Evolutionary conservation across 2,329 filamentous ascomycete genomes (phyloP).

Genomic region (Alternaria arbusti): DNA sequence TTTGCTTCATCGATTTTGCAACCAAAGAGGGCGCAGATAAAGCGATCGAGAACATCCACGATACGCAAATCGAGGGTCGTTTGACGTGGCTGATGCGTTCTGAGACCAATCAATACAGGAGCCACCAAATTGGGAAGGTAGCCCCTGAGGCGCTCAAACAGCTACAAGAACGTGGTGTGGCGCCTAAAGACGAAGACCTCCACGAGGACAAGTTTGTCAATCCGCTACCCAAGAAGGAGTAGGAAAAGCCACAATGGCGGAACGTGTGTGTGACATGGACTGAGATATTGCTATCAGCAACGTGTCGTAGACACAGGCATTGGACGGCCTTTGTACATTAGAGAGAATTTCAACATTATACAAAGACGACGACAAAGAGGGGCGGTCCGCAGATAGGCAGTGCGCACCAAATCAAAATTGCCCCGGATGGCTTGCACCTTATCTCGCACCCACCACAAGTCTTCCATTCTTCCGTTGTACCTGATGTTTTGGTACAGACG

Average conservation of each 20-base stretch:
- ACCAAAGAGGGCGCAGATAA: slow-evolving; percentile 30
- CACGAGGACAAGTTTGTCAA: slow-evolving; percentile 20
- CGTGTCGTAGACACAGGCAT: neutral
- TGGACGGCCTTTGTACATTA: neutral
- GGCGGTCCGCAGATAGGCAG: neutral
- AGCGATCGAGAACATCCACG: slow-evolving; percentile 19
- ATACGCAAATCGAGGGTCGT: slow-evolving; percentile 20
- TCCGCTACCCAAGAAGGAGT: slow-evolving; percentile 3
- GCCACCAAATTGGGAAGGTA: slow-evolving; percentile 23
- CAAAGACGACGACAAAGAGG: neutral
- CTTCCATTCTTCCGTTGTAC: neutral
- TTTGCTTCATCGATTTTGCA: slow-evolving; percentile 30
- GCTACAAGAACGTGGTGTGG: slow-evolving; percentile 23
- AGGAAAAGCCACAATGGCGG: neutral
- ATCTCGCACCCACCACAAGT: neutral
- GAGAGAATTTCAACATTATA: neutral
- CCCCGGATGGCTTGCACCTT: neutral
- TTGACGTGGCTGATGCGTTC: slow-evolving; percentile 5
- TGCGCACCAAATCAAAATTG: neutral
- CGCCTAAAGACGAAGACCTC: slow-evolving; percentile 10
- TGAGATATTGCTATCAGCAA: neutral
- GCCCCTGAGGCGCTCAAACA: slow-evolving; percentile 14
- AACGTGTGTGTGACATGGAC: neutral
- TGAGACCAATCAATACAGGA: slow-evolving; percentile 8
- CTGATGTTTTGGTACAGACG: neutral